Evolutionary conservation across 352 stramenopile genomes (phyloP).

Genomic region (Blastocystis sp.): DNA sequence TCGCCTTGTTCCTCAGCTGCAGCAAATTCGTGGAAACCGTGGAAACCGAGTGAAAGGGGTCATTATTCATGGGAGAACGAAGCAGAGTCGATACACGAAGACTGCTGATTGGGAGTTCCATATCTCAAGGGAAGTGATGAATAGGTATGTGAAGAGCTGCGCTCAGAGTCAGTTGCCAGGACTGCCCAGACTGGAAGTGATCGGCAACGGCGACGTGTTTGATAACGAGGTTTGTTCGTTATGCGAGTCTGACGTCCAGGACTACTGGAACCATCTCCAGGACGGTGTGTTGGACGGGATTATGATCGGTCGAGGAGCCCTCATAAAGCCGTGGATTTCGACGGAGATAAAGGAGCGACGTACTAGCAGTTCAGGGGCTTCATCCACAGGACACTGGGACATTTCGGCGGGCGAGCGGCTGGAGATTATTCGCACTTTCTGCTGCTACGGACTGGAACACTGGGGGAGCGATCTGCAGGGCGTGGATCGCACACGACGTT

Average conservation of each 20-base stretch:
- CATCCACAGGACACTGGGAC: constrained; percentile 11
- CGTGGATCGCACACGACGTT: constrained; percentile 91
- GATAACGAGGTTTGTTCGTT: neutral
- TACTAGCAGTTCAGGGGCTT: neutral
- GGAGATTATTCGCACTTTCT: constrained; percentile 92
- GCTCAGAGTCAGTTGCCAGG: constrained; percentile 64
- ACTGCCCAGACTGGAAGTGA: constrained; percentile 74
- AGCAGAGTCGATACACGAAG: constrained; percentile 91
- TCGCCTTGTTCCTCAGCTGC: neutral
- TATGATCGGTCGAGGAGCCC: constrained; percentile 82
- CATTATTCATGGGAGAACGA: constrained; percentile 86
- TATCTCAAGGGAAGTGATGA: neutral
- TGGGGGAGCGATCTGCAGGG: constrained; percentile 95
- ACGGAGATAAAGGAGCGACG: constrained; percentile 96
- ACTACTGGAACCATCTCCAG: constrained; percentile 76
- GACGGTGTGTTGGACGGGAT: constrained; percentile 80
- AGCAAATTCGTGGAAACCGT: neutral
- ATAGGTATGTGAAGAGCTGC: constrained; percentile 39
- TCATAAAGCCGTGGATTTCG: constrained; percentile 98
- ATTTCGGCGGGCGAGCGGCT: constrained; percentile 79
- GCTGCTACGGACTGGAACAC: constrained; percentile 93
- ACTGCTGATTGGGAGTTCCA: constrained; percentile 93
- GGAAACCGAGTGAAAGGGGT: constrained; percentile 50
- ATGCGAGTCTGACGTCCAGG: constrained; percentile 67
- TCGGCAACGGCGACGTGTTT: constrained; percentile 83